Evolutionary conservation across 371 early-diverging fungal genomes (phyloP).

Genomic region (Zopfochytrium polystomum): DNA sequence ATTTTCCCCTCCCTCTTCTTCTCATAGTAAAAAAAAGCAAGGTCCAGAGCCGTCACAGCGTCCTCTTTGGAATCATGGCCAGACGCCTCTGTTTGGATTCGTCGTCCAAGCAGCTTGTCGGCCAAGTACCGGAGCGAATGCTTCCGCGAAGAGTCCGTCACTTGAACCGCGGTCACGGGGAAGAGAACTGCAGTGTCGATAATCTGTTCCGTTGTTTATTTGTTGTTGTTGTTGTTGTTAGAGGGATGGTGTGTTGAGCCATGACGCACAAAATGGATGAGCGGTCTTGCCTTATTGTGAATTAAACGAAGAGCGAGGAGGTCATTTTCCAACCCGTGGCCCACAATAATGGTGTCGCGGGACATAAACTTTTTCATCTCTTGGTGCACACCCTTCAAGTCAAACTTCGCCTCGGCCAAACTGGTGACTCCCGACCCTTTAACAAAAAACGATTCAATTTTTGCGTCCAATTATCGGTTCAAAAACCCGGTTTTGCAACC

Average conservation of each 20-base stretch:
- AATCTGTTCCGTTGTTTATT: no score
- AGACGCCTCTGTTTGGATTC: slow-evolving; percentile 54
- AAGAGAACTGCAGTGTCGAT: slow-evolving; percentile 71
- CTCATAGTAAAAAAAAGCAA: slow-evolving; percentile 59
- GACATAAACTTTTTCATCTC: slow-evolving; percentile 53
- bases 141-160: no score
- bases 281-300: slow-evolving; percentile 12
- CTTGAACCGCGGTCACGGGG: slow-evolving; percentile 53
- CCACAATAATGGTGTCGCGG: slow-evolving; percentile 64
- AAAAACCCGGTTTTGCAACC: slow-evolving; percentile 2
- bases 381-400: slow-evolving; percentile 61
- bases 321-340: slow-evolving; percentile 76
- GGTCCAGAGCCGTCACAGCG: slow-evolving; percentile 68
- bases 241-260: no score
- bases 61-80: slow-evolving; percentile 82
- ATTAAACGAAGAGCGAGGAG: slow-evolving; percentile 57
- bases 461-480: background rate
- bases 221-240: no score
- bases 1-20: slow-evolving; percentile 24
- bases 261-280: no score
- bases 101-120: slow-evolving; percentile 53
- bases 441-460: slow-evolving; percentile 10
- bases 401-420: slow-evolving; percentile 48
- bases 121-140: slow-evolving; percentile 54
- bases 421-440: slow-evolving; percentile 65